These are phyloP conservation scores for Cercospora citrullina DNA, from an alignment of 2,329 filamentous ascomycete species.

Conservation along the genomic window DNA sequence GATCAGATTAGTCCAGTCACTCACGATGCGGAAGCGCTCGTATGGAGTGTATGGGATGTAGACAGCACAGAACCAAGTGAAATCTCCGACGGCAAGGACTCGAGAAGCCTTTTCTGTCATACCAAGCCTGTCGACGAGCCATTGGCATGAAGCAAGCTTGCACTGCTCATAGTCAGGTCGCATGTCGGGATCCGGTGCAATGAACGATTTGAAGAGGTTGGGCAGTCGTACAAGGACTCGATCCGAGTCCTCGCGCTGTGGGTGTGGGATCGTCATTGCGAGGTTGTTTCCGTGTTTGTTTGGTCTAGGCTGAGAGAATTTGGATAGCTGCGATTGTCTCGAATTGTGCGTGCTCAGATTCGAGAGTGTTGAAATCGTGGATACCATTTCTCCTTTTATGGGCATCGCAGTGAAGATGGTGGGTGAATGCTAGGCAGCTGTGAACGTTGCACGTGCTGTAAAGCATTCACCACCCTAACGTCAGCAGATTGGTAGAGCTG, in stretches of 20 bases:
- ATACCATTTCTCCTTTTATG: not conserved
- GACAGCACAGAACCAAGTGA: not conserved
- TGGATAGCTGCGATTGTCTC: not conserved
- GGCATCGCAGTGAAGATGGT: not conserved
- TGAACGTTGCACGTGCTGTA: not conserved
- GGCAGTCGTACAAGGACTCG: not conserved
- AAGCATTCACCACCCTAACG: not conserved
- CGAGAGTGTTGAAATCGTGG: not conserved
- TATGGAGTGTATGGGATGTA: not conserved
- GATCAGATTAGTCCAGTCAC: not conserved
- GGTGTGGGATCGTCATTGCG: not conserved
- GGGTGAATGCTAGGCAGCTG: not conserved
- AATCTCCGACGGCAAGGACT: not conserved
- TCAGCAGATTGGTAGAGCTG: not conserved
- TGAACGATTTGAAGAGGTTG: not conserved
- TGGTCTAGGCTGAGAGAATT: not conserved
- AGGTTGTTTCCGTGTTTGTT: not conserved
- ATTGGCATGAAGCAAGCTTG: not conserved
- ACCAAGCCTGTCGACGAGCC: not conserved
- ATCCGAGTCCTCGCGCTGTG: not conserved
- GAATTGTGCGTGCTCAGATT: not conserved
- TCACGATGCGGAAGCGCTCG: not conserved
- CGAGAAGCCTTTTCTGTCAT: not conserved
- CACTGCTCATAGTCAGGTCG: not conserved
- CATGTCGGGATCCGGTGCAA: not conserved